Percentiles rank a stretch among this genome's conserved stretches.
Conservation (phyloP, 2,329 filamentous ascomycete species). For the Pseudopyricularia cyperi region DNA sequence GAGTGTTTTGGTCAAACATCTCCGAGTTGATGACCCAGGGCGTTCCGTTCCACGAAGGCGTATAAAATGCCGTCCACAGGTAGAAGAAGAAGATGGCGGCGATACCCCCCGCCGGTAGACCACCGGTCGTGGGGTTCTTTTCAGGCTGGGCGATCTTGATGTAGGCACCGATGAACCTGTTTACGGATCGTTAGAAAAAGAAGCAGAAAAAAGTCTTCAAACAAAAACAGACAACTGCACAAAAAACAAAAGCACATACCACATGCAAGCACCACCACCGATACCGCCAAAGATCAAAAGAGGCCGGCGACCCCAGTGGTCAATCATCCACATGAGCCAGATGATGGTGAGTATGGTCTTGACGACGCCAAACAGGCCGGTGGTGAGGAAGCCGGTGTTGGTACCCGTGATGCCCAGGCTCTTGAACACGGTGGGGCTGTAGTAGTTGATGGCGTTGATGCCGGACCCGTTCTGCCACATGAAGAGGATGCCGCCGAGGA, state of each 20-base stretch:
- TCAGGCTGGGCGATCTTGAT: constrained; percentile 34
- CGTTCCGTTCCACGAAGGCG: constrained; percentile 58
- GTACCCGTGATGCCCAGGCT: constrained; percentile 31
- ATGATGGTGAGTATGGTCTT: constrained; percentile 57
- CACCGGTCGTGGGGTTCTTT: constrained; percentile 14
- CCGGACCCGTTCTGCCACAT: constrained; percentile 67
- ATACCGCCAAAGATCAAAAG: constrained; percentile 51
- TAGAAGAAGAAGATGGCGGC: constrained; percentile 62
- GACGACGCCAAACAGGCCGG: constrained; percentile 65
- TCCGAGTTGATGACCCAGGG: constrained; percentile 67
- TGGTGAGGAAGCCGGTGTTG: constrained; percentile 40
- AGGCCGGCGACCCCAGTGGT: constrained; percentile 38
- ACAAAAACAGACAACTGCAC: background rate
- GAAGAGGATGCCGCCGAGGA: constrained; percentile 62
- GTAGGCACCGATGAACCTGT: constrained; percentile 45
- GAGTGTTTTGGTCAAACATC: constrained; percentile 60
- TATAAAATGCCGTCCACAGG: constrained; percentile 62
- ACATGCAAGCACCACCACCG: constrained; percentile 23
- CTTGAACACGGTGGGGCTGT: constrained; percentile 54
- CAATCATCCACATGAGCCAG: constrained; percentile 58
- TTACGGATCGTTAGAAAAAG: constrained; percentile 41
- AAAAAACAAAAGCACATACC: background rate
- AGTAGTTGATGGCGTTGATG: constrained; percentile 73
- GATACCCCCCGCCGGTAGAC: constrained; percentile 27
- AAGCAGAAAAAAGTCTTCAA: constrained; percentile 19